Conservation (phyloP, 2,329 filamentous ascomycete genomes). For the Didymella lethalis region DNA sequence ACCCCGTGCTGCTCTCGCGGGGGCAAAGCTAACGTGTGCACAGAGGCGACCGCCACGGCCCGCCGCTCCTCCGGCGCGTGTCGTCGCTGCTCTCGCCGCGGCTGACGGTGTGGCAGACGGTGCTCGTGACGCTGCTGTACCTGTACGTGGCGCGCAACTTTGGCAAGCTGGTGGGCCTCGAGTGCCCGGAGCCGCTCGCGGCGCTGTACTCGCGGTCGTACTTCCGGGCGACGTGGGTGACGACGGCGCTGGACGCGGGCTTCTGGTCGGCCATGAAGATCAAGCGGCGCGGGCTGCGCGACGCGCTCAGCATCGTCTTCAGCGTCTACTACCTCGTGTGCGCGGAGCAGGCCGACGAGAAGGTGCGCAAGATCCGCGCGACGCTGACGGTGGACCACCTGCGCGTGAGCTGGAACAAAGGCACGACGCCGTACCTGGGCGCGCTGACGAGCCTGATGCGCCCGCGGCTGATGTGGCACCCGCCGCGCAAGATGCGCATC, state of each 20-base stretch:
- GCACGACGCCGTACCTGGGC: conserved; percentile 82
- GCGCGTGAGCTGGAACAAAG: conserved; percentile 94
- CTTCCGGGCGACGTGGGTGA: conserved; percentile 95
- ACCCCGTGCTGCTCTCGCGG: not conserved
- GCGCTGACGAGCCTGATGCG: conserved; percentile 76
- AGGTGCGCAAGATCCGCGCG: conserved; percentile 87
- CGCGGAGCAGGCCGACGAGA: conserved; percentile 94
- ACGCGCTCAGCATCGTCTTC: conserved; percentile 83
- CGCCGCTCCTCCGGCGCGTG: conserved; percentile 74
- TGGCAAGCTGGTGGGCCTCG: conserved; percentile 87
- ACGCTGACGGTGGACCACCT: conserved; percentile 90
- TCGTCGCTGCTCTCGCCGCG: conserved; percentile 74
- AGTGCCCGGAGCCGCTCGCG: conserved; percentile 90
- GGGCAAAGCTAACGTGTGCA: conserved; percentile 24
- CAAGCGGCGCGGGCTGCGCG: conserved; percentile 77
- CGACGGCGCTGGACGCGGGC: conserved; percentile 91
- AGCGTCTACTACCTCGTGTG: conserved; percentile 90
- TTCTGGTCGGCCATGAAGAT: conserved; percentile 99
- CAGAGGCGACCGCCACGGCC: conserved; percentile 87
- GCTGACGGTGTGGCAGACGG: conserved; percentile 87
- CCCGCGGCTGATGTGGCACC: conserved; percentile 80
- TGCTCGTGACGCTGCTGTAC: conserved; percentile 86
- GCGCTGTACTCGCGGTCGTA: conserved; percentile 93
- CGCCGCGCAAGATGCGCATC: conserved; percentile 83
- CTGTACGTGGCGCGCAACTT: conserved; percentile 94